Conservation (phyloP, 176 grass and related monocot genomes). For the Carex kokanica region DNA sequence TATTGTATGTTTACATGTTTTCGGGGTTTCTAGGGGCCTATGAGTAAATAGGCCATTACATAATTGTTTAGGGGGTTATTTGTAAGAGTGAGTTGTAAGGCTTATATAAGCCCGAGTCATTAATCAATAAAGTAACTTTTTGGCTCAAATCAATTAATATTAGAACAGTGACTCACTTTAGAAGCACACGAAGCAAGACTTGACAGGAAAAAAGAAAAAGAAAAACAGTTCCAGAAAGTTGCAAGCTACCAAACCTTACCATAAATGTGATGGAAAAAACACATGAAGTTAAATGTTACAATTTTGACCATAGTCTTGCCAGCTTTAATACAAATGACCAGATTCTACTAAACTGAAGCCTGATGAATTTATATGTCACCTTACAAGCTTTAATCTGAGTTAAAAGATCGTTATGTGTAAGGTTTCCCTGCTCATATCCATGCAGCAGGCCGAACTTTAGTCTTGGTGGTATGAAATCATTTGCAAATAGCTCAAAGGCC, state of each 20-base stretch:
- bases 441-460: background rate
- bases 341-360: background rate
- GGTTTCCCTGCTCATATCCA: too few relatives aligned
- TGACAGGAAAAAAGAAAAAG: background rate
- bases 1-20: too few relatives aligned
- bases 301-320: background rate
- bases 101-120: too few relatives aligned
- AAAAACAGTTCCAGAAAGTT: background rate
- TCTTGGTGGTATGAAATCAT: background rate
- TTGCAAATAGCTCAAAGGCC: background rate
- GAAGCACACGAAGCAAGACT: background rate
- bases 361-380: background rate
- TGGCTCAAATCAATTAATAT: too few relatives aligned
- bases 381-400: background rate
- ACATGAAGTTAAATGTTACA: constrained; percentile 7
- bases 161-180: constrained; percentile 17
- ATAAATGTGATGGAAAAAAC: background rate
- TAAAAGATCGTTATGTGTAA: background rate
- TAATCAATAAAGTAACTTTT: too few relatives aligned
- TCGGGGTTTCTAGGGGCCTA: too few relatives aligned
- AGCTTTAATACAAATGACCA: background rate
- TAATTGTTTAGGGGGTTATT: too few relatives aligned
- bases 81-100: too few relatives aligned
- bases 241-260: background rate
- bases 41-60: too few relatives aligned